Evolutionary conservation across 257 asterid genomes (phyloP).

Genomic region (Fraxinus pennsylvanica): DNA sequence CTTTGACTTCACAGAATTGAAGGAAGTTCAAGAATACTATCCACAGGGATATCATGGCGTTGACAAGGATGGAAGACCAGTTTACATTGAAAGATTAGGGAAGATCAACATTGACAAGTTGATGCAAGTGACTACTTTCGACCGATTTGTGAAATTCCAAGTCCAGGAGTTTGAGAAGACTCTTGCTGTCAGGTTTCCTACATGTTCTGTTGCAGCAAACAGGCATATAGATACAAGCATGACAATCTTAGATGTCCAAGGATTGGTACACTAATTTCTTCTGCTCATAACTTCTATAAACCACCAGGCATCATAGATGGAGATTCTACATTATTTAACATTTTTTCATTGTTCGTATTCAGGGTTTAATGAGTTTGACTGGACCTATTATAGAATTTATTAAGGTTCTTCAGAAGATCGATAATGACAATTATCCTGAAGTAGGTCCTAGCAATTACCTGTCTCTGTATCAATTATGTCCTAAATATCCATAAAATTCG

Average conservation of each 20-base stretch:
- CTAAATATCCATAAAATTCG: neutral
- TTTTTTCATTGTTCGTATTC: constrained; percentile 24
- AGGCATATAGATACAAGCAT: constrained; percentile 48
- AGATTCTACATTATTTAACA: constrained; percentile 15
- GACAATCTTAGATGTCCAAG: constrained; percentile 53
- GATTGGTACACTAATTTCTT: constrained; percentile 42
- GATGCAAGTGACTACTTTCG: constrained; percentile 45
- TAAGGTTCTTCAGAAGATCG: constrained; percentile 50
- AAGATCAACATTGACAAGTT: constrained; percentile 44
- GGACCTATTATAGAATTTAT: constrained; percentile 50
- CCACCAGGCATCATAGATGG: neutral
- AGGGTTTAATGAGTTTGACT: constrained; percentile 50
- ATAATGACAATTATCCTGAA: constrained; percentile 50
- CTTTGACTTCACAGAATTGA: constrained; percentile 47
- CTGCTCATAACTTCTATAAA: neutral
- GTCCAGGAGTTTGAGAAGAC: constrained; percentile 54
- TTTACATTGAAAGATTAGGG: constrained; percentile 55
- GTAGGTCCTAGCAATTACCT: constrained; percentile 23
- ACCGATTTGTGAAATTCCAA: constrained; percentile 51
- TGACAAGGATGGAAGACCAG: constrained; percentile 56
- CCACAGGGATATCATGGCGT: constrained; percentile 61
- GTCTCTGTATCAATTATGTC: neutral
- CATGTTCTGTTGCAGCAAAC: constrained; percentile 51
- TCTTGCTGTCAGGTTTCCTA: constrained; percentile 47
- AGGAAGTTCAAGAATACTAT: constrained; percentile 46